Conservation (phyloP, 495 filamentous ascomycete species). For the Cenococcum geophilum region DNA sequence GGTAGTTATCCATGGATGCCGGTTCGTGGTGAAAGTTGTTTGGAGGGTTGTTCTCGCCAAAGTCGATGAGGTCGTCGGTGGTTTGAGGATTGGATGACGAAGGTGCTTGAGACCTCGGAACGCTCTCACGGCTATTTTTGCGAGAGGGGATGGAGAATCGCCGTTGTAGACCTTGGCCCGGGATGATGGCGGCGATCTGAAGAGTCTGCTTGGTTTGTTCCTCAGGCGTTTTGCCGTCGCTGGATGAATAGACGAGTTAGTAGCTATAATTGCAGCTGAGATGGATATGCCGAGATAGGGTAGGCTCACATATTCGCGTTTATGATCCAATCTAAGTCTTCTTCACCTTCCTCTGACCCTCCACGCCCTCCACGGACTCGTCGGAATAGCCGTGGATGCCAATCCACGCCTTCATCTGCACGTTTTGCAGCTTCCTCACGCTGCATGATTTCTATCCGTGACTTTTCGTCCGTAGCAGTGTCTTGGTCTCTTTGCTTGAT, state of each 20-base stretch:
- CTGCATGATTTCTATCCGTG: constrained; percentile 85
- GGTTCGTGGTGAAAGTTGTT: constrained; percentile 4
- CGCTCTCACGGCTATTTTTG: constrained; percentile 27
- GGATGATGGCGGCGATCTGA: constrained; percentile 76
- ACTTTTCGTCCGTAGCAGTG: constrained; percentile 89
- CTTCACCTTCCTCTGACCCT: constrained; percentile 74
- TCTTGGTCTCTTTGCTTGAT: constrained; percentile 81
- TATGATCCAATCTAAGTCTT: constrained; percentile 90
- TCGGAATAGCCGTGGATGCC: constrained; percentile 83
- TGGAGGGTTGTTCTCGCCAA: constrained; percentile 27
- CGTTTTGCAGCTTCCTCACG: constrained; percentile 80
- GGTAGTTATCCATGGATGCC: background rate
- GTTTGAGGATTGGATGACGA: constrained; percentile 22
- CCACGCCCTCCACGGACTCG: constrained; percentile 63
- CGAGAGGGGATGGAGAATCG: constrained; percentile 44
- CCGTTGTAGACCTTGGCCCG: constrained; percentile 53
- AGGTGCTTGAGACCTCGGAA: constrained; percentile 34
- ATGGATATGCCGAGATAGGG: background rate
- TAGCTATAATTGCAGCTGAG: background rate
- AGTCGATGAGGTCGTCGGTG: constrained; percentile 39
- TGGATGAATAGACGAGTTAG: constrained; percentile 32
- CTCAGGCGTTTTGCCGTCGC: constrained; percentile 62
- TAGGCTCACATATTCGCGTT: constrained; percentile 66
- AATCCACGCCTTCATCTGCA: constrained; percentile 74
- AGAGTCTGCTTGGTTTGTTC: constrained; percentile 79